phyloP scores from a whole-genome alignment of 1,284 basidiomycete species.

The Grifola frondosa region DNA sequence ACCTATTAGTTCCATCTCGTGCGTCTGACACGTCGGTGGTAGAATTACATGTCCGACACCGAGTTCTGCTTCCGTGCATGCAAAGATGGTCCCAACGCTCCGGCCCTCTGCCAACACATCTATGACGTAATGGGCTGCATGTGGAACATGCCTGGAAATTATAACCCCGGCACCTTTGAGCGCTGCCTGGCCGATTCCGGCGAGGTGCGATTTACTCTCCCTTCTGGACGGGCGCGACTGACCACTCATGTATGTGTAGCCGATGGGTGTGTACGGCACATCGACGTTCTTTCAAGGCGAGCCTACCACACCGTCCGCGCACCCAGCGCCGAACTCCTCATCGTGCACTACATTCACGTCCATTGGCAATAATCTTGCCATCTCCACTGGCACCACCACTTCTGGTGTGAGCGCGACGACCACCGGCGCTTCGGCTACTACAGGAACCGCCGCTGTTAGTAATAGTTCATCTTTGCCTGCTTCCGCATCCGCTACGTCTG shows the following conservation, averaged over 20 bases:
- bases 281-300: slow-evolving; percentile 67
- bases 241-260: slow-evolving; percentile 36
- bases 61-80: slow-evolving; percentile 77
- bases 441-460: background rate
- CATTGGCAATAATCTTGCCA: slow-evolving; percentile 39
- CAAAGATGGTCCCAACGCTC: slow-evolving; percentile 53
- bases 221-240: slow-evolving; percentile 3
- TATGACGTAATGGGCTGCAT: slow-evolving; percentile 62
- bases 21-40: slow-evolving; percentile 2
- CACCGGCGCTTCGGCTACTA: background rate
- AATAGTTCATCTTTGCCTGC: background rate
- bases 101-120: slow-evolving; percentile 61
- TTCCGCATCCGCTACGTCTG: too few species aligned
- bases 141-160: slow-evolving; percentile 69
- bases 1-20: slow-evolving; percentile 1
- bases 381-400: slow-evolving; percentile 2
- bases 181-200: slow-evolving; percentile 51
- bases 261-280: slow-evolving; percentile 65
- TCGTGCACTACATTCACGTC: slow-evolving; percentile 44
- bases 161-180: slow-evolving; percentile 55
- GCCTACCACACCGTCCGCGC: slow-evolving; percentile 53
- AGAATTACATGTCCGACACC: slow-evolving; percentile 55
- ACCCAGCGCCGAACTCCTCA: slow-evolving; percentile 54
- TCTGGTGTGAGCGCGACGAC: slow-evolving; percentile 7
- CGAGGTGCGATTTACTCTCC: slow-evolving; percentile 44